phyloP scores from a whole-genome alignment of 1,139 yeast species.

The Debaryomyces psychrophilus region DNA sequence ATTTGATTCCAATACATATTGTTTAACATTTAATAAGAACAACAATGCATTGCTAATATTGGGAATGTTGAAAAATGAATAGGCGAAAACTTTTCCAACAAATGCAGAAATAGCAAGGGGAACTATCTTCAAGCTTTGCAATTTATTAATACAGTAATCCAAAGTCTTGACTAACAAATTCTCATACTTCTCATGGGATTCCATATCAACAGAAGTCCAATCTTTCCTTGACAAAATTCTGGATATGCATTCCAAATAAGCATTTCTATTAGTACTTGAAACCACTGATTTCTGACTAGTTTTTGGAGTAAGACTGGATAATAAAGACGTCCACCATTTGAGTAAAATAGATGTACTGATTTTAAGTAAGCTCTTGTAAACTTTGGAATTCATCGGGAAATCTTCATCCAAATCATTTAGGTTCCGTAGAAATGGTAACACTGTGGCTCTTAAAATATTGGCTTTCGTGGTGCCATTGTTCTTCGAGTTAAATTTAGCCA shows the following conservation, averaged over 20 bases:
- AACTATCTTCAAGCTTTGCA: slow-evolving; percentile 55
- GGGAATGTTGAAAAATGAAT: slow-evolving; percentile 61
- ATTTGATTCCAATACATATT: slow-evolving; percentile 31
- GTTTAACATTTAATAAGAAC: slow-evolving; percentile 61
- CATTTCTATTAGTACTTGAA: slow-evolving; percentile 56
- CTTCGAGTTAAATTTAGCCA: slow-evolving; percentile 54
- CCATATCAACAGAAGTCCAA: slow-evolving; percentile 48
- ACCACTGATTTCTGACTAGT: slow-evolving; percentile 23
- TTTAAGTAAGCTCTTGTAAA: slow-evolving; percentile 39
- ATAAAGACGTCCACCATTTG: slow-evolving; percentile 70
- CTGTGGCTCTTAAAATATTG: slow-evolving; percentile 63
- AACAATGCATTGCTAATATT: slow-evolving; percentile 65
- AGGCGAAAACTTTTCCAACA: slow-evolving; percentile 79
- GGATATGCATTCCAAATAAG: slow-evolving; percentile 74
- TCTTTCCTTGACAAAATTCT: slow-evolving; percentile 65
- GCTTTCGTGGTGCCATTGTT: slow-evolving; percentile 58
- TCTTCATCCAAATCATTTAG: slow-evolving; percentile 29
- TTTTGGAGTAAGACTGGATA: slow-evolving; percentile 45
- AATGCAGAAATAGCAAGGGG: slow-evolving; percentile 69
- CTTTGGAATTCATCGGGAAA: slow-evolving; percentile 26
- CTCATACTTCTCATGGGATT: slow-evolving; percentile 31
- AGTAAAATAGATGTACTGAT: slow-evolving; percentile 45
- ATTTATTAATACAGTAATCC: slow-evolving; percentile 54
- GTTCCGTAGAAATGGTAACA: slow-evolving; percentile 66
- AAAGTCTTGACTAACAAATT: slow-evolving; percentile 54